These are phyloP conservation scores for Gnomoniopsis smithogilvyi DNA, from an alignment of 2,329 filamentous ascomycete species.

Conservation along the genomic window DNA sequence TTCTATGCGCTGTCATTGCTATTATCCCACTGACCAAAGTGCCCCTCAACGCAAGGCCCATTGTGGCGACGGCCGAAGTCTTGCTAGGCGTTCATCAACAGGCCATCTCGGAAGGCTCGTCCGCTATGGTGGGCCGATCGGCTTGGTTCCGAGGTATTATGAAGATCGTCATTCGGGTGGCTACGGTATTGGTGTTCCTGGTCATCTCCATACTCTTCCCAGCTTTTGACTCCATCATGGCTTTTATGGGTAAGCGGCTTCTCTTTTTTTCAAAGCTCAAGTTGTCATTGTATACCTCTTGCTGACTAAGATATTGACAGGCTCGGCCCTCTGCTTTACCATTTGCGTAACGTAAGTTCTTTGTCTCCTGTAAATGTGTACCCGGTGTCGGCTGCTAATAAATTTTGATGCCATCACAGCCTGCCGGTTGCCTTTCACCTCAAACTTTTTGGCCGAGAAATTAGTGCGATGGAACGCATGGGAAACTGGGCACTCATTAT, in stretches of 20 bases:
- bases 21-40: constrained; percentile 96
- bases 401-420: constrained; percentile 24
- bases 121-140: constrained; percentile 49
- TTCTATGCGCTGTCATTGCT: constrained; percentile 82
- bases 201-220: constrained; percentile 68
- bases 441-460: constrained; percentile 78
- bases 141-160: constrained; percentile 54
- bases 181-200: constrained; percentile 69
- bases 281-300: background rate
- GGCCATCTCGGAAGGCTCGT: constrained; percentile 39
- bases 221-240: constrained; percentile 86
- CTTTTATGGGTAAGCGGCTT: constrained; percentile 59
- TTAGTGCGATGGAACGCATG: constrained; percentile 60
- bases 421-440: constrained; percentile 85
- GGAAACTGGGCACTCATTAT: constrained; percentile 68
- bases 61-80: constrained; percentile 81
- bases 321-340: constrained; percentile 85
- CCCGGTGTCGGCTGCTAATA: background rate
- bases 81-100: constrained; percentile 66
- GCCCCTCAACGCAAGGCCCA: constrained; percentile 84
- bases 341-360: constrained; percentile 75
- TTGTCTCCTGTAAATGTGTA: background rate
- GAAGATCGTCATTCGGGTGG: constrained; percentile 61
- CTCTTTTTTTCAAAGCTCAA: background rate
- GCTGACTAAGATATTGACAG: background rate